phyloP scores from a whole-genome alignment of 1,139 yeast genomes.

The Hansenula sp. region DNA sequence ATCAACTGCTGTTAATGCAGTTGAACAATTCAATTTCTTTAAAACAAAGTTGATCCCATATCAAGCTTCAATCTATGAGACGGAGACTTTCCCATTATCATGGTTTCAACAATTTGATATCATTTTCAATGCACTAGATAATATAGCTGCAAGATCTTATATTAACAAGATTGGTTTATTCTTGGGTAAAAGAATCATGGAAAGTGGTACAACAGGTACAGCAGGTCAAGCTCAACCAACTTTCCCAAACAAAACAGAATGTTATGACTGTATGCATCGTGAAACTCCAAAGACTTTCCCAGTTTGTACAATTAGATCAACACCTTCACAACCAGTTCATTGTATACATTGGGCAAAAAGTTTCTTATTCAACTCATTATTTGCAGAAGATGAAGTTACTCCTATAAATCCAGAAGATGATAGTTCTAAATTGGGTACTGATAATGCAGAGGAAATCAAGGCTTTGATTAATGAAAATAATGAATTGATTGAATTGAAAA shows the following conservation, averaged over 20 bases:
- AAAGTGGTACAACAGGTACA: constrained; percentile 93
- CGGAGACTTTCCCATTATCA: constrained; percentile 57
- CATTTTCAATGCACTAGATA: constrained; percentile 90
- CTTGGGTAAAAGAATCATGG: constrained; percentile 73
- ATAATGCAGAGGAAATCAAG: constrained; percentile 61
- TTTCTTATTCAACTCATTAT: constrained; percentile 77
- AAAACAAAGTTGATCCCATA: constrained; percentile 68
- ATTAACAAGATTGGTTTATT: constrained; percentile 82
- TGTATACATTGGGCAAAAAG: constrained; percentile 98
- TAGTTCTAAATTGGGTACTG: constrained; percentile 48
- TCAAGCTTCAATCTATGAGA: constrained; percentile 87
- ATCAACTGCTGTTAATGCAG: constrained; percentile 77
- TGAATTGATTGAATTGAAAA: constrained; percentile 65
- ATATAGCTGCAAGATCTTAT: constrained; percentile 85
- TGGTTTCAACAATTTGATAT: constrained; percentile 83
- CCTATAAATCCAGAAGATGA: constrained; percentile 23
- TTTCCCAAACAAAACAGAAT: constrained; percentile 76
- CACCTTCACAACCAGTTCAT: constrained; percentile 95
- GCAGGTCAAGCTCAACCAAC: constrained; percentile 94
- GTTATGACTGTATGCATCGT: constrained; percentile 88
- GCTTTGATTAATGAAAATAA: constrained; percentile 69
- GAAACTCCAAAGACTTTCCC: constrained; percentile 90
- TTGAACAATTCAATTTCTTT: constrained; percentile 68
- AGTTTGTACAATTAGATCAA: constrained; percentile 93
- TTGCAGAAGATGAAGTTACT: constrained; percentile 48